phyloP scores from a whole-genome alignment of 1,139 yeast genomes.

The Nakaseomyces glabratus region DNA sequence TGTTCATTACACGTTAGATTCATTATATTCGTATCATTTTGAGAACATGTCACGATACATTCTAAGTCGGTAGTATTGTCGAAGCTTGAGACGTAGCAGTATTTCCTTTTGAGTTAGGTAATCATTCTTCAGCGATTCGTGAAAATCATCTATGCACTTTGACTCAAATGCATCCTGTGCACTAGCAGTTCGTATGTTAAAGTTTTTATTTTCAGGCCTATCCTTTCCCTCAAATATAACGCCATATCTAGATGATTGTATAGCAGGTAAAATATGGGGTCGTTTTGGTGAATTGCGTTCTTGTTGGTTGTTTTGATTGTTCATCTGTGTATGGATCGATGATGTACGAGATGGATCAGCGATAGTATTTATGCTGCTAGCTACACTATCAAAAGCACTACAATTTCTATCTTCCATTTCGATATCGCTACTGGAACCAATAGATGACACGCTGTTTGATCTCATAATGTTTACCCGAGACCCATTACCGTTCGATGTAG shows the following conservation, averaged over 20 bases:
- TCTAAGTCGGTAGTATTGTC: slow-evolving; percentile 6
- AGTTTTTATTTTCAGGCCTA: neutral
- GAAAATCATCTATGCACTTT: neutral
- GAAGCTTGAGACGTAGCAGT: slow-evolving; percentile 9
- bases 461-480: neutral
- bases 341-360: too few species aligned
- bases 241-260: slow-evolving; percentile 1
- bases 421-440: slow-evolving; percentile 22
- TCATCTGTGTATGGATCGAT: too few species aligned
- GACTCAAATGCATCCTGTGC: neutral
- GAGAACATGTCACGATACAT: slow-evolving; percentile 7
- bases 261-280: neutral
- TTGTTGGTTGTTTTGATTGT: too few species aligned
- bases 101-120: slow-evolving; percentile 2
- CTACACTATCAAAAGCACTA: slow-evolving; percentile 18
- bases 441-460: slow-evolving; percentile 13
- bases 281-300: too few species aligned
- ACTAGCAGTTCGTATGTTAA: neutral
- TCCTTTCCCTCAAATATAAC: slow-evolving; percentile 2
- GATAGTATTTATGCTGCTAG: slow-evolving; percentile 21
- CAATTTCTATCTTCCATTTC: slow-evolving; percentile 21
- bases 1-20: too few species aligned
- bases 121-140: neutral
- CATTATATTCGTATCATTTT: too few species aligned
- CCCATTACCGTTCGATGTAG: neutral